Evolutionary conservation across 1,284 basidiomycete species (phyloP), one percentile per base, ranked within the genome.

Genomic region (Ceratobasidium sp.): DNA sequence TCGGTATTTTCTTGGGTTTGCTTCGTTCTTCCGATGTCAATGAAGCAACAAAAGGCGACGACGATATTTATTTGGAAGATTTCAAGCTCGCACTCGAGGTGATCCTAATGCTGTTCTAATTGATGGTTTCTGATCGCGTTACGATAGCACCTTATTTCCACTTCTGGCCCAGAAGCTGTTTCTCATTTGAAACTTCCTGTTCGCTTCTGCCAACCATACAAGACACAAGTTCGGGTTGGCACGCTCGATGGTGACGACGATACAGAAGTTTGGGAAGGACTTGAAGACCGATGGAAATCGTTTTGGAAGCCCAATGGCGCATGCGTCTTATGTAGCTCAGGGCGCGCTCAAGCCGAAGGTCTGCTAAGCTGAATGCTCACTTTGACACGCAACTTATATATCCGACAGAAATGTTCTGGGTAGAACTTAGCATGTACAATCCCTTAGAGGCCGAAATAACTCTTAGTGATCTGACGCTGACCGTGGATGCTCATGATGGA

Each of bases 61-160:
- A 92, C 76, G 89, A 88, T 75, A 82, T 90, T 0, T 90, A 87
- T 74, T 78, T 93, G 21, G 92, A 92, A 72, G 92, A 93, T 79
- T 93, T 93, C 76, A 85, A 88, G 41, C 87, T 90, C n/a, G 89
- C 92, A 16, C 87, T 89, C 74, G 84, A 86, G 77, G 92, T 93
- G 76, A 34, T n/a, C 16, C 2, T 21, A 52, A 83, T 76, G 23
- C 16, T n/a, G 6, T 45, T 41, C 67, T 5, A 28, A 55, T 72
- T 74, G 26, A 9, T 45, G 18, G 43, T 61, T 59, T 64, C 72
- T 16, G 6, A 76, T 55, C 57, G 60, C 71, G 23, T 65, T 71
- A 71, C 45, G 48, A 39, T 71, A 93, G 91, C 91, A 93, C 79
- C 84, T 89, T 75, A 86, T 84, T 74, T 83, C 85, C 0, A 89